Conservation (phyloP, 1,139 yeast species). For the Pichia sp. region DNA sequence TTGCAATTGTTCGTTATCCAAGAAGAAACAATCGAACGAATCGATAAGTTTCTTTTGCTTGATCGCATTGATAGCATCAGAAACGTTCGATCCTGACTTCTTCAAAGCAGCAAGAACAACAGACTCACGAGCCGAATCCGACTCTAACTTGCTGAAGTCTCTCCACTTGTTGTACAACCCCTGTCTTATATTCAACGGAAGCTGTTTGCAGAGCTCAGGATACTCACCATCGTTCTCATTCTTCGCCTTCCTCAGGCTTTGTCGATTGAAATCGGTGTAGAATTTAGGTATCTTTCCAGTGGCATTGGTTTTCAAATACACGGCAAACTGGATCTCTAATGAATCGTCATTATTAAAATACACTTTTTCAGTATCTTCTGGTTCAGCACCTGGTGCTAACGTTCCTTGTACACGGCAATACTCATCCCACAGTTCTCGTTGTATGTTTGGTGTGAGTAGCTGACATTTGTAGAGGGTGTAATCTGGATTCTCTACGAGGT, state of each 20-base stretch:
- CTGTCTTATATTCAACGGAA: background rate
- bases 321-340: constrained; percentile 9
- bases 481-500: constrained; percentile 39
- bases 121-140: background rate
- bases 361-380: background rate
- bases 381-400: background rate
- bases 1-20: background rate
- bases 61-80: background rate
- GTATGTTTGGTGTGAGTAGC: background rate
- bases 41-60: constrained; percentile 1
- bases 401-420: constrained; percentile 11
- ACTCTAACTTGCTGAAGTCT: background rate
- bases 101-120: background rate
- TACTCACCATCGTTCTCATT: background rate
- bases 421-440: constrained; percentile 13
- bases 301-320: constrained; percentile 1
- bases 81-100: background rate
- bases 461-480: constrained; percentile 25
- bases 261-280: constrained; percentile 24
- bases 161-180: constrained; percentile 5
- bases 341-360: background rate
- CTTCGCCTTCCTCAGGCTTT: background rate
- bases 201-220: constrained; percentile 1
- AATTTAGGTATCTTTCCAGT: constrained; percentile 11
- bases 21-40: constrained; percentile 3